Conservation (phyloP, 2,329 filamentous ascomycete genomes). For the Apiospora koreana region DNA sequence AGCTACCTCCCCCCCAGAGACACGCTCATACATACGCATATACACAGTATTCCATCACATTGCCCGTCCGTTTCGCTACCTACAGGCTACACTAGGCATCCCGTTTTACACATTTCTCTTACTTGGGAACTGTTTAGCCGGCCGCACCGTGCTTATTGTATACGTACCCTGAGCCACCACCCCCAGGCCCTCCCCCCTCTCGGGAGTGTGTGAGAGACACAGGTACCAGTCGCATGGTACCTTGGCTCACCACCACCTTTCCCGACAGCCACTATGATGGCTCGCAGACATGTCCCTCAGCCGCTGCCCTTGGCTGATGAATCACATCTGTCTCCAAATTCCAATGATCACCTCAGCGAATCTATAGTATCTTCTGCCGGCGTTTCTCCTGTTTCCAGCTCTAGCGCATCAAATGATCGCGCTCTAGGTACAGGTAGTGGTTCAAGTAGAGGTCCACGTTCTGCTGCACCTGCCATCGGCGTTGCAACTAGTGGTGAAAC, state of each 20-base stretch:
- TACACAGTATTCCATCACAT: slow-evolving; percentile 1
- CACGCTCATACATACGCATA: not conserved
- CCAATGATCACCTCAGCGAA: slow-evolving; percentile 5
- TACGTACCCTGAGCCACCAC: slow-evolving; percentile 1
- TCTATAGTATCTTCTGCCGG: slow-evolving; percentile 9
- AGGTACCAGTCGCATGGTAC: slow-evolving; percentile 11
- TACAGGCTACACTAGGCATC: not conserved
- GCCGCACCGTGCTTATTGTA: slow-evolving; percentile 6
- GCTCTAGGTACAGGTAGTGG: slow-evolving; percentile 1
- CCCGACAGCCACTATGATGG: slow-evolving; percentile 42
- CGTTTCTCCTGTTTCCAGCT: slow-evolving; percentile 1
- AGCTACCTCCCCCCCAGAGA: not conserved
- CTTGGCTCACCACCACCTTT: slow-evolving; percentile 20
- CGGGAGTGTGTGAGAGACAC: slow-evolving; percentile 7
- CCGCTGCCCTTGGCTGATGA: slow-evolving; percentile 53
- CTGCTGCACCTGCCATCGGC: slow-evolving; percentile 8
- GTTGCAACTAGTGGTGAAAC: slow-evolving; percentile 14
- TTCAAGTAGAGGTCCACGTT: slow-evolving; percentile 2
- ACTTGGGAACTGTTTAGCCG: slow-evolving; percentile 2
- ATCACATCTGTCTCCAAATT: slow-evolving; percentile 4
- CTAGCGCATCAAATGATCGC: slow-evolving; percentile 9
- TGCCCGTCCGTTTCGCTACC: slow-evolving; percentile 1
- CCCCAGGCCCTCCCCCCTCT: not conserved
- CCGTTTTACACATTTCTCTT: slow-evolving; percentile 7
- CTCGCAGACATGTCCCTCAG: slow-evolving; percentile 60